Base-by-base conservation (phyloP, 805 yeast species). In the Brettanomyces sp. region DNA sequence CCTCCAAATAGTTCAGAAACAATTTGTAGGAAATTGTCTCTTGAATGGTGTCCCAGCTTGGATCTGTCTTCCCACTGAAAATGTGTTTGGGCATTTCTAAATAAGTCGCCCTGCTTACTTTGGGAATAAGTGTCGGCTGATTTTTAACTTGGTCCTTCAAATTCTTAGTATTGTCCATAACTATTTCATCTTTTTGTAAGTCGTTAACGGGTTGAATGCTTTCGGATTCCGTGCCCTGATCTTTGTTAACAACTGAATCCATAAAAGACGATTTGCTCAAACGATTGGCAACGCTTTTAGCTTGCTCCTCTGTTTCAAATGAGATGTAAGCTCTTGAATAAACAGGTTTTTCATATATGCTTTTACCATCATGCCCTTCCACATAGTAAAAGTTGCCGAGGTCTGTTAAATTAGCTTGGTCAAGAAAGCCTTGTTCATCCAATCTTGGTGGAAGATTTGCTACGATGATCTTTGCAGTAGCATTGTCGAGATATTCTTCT, bases 381-480 rank as follows among this genome's bases (percentile, higher is more conserved):
- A 69, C 67, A 55, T 69, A 75, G 52, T 73, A 72, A 30, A 49
- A 51, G 1, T 42, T 43, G 5, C 47, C 18, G 25, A 52, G 40
- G 4, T 43, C 51, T 6, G 37, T 40, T 2, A 12, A 40, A 12
- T 28, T 28, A 28, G 32, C 32, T 6, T 45, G 30, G 18, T 30
- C 22, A 6, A 46, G 28, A 39, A 72, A 70, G 5, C 55, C 58
- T 1, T 50, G 54, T 22, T 62, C 57, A 1, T 49, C 41, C 14
- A 71, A 51, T 18, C 53, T 49, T 3, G 79, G 76, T 3, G 80
- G 80, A 11, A 76, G 56, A 6, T 68, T 54, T 45, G 80, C 63
- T 3, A 74, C 57, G 0, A 58, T 61, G 2, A 70, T 41, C 47
- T 69, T 69, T n/a, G 47, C 45, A 30, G 22, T 18, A 8, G 32